Evolutionary conservation across 1,284 basidiomycete species (phyloP), one percentile per base, ranked within the genome.

Genomic region (Rhodotorula glutinis): DNA sequence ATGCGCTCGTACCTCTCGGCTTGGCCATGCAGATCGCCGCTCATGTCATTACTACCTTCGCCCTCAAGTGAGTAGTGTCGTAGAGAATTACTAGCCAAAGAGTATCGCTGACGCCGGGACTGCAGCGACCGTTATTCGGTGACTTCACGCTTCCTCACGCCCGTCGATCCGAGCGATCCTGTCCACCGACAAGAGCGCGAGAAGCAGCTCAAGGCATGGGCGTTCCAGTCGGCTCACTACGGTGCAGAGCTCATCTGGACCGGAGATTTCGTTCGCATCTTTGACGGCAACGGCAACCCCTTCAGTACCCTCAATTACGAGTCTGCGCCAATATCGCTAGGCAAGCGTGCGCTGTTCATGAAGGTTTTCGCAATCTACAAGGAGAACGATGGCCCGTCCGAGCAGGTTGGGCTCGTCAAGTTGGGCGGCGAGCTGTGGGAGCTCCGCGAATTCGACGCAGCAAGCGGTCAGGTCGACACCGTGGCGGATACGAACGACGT

Each of bases 161-260:
- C 43, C 13, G 29, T 29, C 25, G 57, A 64, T 14, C 40, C 65
- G 17, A 53, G 56, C 44, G 40, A 41, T 23, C 27, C 47, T 9
- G 17, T 25, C n/a, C 25, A 51, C 8, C 53, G 57, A 27, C 56
- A 67, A 55, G 60, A 64, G 27, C 62, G 55, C 49, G 49, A 51
- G 49, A 51, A 27, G 49, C 49, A 51, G 25, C 49, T 51, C 51
- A 14, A 46, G 13, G 53, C 55, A n/a, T 70, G 64, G 67, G 57
- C 57, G 17, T 75, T 66, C 64, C 74, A 75, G 61, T 70, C 57
- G 4, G 7, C 73, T 11, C 66, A 65, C 63, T 70, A 66, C 55
- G 74, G 74, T 9, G 67, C 67, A 43, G 74, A 75, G 46, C 58
- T 53, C 14, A 65, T 75, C 53, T 73, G 72, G 71, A 52, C 60